Percentiles rank a stretch among this genome's conserved stretches.
These are phyloP conservation scores for Globisporangium carolinianum DNA, from an alignment of 352 stramenopile genomes.

Conservation along the genomic window DNA sequence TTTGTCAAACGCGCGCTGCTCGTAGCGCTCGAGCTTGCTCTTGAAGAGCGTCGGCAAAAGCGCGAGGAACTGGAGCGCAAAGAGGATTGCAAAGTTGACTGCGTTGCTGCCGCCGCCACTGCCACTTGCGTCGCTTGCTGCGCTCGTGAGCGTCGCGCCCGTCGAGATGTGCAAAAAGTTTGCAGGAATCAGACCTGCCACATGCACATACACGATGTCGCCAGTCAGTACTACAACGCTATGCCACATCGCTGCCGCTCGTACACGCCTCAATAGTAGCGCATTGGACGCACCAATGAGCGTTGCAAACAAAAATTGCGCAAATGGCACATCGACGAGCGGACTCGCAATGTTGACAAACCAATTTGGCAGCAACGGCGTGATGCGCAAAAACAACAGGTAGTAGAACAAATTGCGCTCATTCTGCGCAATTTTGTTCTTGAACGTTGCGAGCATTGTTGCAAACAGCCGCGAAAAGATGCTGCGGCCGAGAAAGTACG, in stretches of 20 bases:
- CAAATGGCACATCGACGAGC: conserved; percentile 77
- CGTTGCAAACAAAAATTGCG: conserved; percentile 81
- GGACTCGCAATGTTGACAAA: conserved; percentile 87
- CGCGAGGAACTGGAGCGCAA: conserved; percentile 79
- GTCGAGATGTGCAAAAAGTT: conserved; percentile 86
- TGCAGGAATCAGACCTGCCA: conserved; percentile 52
- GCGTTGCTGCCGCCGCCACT: conserved; percentile 49
- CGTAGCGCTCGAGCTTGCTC: conserved; percentile 80
- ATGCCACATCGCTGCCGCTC: no score
- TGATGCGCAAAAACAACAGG: conserved; percentile 86
- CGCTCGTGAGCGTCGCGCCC: conserved; percentile 70
- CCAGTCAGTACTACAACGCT: no score
- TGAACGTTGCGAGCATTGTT: conserved; percentile 73
- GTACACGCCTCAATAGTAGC: no score
- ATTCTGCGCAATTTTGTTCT: conserved; percentile 81
- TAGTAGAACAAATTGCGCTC: conserved; percentile 86
- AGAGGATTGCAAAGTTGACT: conserved; percentile 77
- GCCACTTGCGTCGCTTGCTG: conserved; percentile 19
- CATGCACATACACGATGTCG: neutral
- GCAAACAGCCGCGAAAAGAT: conserved; percentile 64
- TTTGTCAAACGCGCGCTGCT: conserved; percentile 73
- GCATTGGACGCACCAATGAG: conserved; percentile 37
- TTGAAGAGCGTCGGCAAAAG: conserved; percentile 82
- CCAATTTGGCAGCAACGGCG: conserved; percentile 84
- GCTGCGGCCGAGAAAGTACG: conserved; percentile 73